Base-by-base conservation (phyloP, 2,329 filamentous ascomycete genomes). In the Penicillium sp. region DNA sequence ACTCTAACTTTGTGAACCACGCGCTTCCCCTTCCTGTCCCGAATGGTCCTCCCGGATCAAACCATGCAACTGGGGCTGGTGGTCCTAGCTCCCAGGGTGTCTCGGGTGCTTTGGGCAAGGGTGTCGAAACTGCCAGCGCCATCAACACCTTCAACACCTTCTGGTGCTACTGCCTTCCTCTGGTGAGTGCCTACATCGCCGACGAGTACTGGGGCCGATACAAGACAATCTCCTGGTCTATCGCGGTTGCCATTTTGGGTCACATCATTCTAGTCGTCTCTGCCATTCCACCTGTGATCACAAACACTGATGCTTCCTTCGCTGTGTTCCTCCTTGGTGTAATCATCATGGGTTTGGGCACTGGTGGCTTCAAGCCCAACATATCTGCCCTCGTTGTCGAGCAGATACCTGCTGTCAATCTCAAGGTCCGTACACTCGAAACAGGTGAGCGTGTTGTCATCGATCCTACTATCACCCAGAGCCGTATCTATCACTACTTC, bases 121-220 rank as follows among this genome's bases (percentile, higher is more conserved):
- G 84, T 9, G 75, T 81, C 60, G 74, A 78, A 63, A 80, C 81
- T 18, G 80, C 79, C 0, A 80, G 77, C 26, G 79, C 76, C 35
- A 66, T 81, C 38, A 74, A 72, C 49, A 78, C 76, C n/a, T 80
- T 86, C 71, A 86, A 86, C 71, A 75, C 79, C 59, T 87, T 87
- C 74, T 87, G 85, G 75, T 81, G 82, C 57, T 86, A 86, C 66
- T 57, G 85, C 51, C 83, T 83, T 72, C 84, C 84, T 40, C 77
- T 87, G 7, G 61, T 85, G 22, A 84, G 84, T 60, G 83, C 79
- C n/a, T 85, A 81, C 69, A 66, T 88, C 61, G 87, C 89, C 11
- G 89, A 92, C 74, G 82, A 85, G 61, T 87, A 85, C 70, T 81
- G 84, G 67, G 88, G 88, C 14, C 86, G 87, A 58, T 89, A 86